Evolutionary conservation across 75 land plant genomes (phyloP), one percentile per base, ranked within the genome.

Genomic region (Sequoia sempervirens): DNA sequence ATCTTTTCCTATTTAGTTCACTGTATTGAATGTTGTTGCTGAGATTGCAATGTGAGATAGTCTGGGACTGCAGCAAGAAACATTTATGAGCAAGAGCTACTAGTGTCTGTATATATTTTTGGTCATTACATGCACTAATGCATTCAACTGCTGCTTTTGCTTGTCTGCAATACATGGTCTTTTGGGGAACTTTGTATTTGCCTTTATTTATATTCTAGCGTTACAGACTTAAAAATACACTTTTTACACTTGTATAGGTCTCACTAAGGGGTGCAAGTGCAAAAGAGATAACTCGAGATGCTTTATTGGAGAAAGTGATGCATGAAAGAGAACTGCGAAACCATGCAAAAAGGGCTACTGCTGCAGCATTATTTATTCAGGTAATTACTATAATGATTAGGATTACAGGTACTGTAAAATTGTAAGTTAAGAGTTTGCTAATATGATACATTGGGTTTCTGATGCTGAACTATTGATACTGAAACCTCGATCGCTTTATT

Each of bases 231-330:
- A 45, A 78, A 26, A 45, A 43, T 30, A 14, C 11, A 2, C 56
- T 74, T 74, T 37, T 26, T 79, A 43, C 73, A 28, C 30, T 70
- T 70, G 38, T 79, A 56, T 89, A 96, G 97, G 97, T 96, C 1
- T 96, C 99, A 1, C 86, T 96, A 84, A 87, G 99, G 81, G 99
- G 99, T 46, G 91, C 97, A 7, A 96, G 99, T 80, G 90, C 91
- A 9, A 92, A 88, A 89, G 99, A 96, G 84, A 91, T 92, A 64
- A 83, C 92, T 5, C 87, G 99, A 81, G 95, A 95, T 84, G 99
- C 92, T 12, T 89, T 96, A 64, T 88, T 96, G n/a, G 87, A 93
- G 88, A 90, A 91, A 84, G 93, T 95, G 28, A 80, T 91, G 7
- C 89, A 89, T 17, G 93, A 96, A 86, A 87, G 99, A 68, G 91